phyloP scores from a whole-genome alignment of 2,329 filamentous ascomycete genomes.

The Colletotrichum higginsianum region DNA sequence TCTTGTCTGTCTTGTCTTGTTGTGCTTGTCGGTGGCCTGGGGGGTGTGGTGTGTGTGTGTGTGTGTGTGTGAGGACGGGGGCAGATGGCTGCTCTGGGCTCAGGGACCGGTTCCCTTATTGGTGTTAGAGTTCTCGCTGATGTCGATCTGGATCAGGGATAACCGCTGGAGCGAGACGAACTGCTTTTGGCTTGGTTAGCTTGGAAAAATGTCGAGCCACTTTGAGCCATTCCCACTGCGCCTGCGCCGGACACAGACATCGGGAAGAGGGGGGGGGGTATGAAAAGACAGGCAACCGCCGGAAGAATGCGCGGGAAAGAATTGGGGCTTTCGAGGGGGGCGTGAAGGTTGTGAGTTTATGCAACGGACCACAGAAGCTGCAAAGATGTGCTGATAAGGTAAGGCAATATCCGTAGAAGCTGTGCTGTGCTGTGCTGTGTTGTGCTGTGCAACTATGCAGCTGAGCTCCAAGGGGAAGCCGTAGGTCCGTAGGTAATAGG shows the following conservation, averaged over 20 bases:
- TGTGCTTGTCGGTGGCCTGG: constrained; percentile 6
- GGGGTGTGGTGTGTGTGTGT: neutral
- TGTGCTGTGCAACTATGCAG: no score
- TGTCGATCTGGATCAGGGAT: constrained; percentile 41
- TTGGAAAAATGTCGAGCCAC: constrained; percentile 37
- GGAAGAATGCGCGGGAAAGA: constrained; percentile 3
- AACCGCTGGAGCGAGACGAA: constrained; percentile 34
- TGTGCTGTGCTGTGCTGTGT: no score
- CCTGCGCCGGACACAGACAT: constrained; percentile 38
- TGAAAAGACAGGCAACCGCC: constrained; percentile 20
- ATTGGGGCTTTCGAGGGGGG: neutral
- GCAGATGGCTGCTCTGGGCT: constrained; percentile 17
- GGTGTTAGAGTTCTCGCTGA: constrained; percentile 43
- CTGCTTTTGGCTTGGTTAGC: constrained; percentile 40
- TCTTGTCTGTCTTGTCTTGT: constrained; percentile 31
- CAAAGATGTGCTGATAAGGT: constrained; percentile 4
- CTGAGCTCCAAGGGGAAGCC: neutral
- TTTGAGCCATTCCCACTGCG: constrained; percentile 38
- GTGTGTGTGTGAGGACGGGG: no score
- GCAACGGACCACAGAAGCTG: neutral
- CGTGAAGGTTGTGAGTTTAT: neutral
- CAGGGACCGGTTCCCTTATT: constrained; percentile 39
- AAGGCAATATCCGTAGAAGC: neutral
- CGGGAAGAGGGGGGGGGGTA: neutral
- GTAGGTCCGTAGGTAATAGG: neutral